phyloP scores from a whole-genome alignment of 2,329 filamentous ascomycete genomes.

The Botrytis aclada region DNA sequence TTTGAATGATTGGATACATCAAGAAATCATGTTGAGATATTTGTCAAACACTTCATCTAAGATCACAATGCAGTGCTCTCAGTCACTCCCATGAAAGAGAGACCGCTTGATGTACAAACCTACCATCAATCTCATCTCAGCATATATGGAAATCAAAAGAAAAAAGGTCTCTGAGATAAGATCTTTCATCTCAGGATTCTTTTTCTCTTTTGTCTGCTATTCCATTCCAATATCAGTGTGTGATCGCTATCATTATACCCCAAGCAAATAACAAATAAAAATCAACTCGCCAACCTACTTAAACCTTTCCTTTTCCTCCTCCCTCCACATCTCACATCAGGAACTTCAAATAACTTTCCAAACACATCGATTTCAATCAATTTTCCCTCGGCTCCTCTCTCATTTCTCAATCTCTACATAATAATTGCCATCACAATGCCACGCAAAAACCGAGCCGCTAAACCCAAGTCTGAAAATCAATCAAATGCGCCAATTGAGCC shows the following conservation, averaged over 20 bases:
- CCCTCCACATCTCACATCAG: not conserved
- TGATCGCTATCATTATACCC: not conserved
- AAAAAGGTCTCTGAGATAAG: rapidly evolving
- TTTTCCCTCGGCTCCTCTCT: not conserved
- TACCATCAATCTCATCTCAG: not conserved
- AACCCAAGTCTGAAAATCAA: not conserved
- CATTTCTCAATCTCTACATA: not conserved
- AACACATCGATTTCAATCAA: not conserved
- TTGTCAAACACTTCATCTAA: not conserved
- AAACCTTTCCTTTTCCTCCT: not conserved
- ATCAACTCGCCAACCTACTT: not conserved
- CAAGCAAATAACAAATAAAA: not conserved
- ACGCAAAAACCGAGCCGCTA: not conserved
- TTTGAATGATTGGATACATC: not conserved
- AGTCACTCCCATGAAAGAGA: not conserved
- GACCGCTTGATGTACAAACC: not conserved
- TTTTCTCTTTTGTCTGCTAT: not conserved
- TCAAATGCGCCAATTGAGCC: not conserved
- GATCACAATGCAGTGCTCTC: not conserved
- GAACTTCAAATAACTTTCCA: not conserved
- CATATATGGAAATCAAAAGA: rapidly evolving
- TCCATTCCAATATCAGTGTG: not conserved
- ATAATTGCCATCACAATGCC: not conserved
- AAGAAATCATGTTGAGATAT: not conserved
- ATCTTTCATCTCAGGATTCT: not conserved